A percentile compares a stretch with the other conserved stretches of the same genome.
Conservation (phyloP, 2,329 filamentous ascomycete species). For the Aspergillus ibericus region DNA sequence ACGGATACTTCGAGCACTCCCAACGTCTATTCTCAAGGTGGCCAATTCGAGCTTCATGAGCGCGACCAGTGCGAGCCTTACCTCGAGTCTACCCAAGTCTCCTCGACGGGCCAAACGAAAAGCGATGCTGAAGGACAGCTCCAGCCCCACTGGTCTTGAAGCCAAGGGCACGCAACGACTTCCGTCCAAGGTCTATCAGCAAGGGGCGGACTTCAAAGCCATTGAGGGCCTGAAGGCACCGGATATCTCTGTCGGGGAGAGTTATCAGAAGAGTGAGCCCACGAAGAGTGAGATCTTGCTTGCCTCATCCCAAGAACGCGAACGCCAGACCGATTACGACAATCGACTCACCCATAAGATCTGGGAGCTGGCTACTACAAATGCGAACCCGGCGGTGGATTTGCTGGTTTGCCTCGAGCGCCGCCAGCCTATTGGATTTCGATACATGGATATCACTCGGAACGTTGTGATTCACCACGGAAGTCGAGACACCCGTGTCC, state of each 20-base stretch:
- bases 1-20: conserved; percentile 82
- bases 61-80: conserved; percentile 82
- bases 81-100: conserved; percentile 70
- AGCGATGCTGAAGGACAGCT: conserved; percentile 40
- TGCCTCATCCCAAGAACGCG: conserved; percentile 33
- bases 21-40: conserved; percentile 85
- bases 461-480: conserved; percentile 94
- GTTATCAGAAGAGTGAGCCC: conserved; percentile 13
- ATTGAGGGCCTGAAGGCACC: conserved; percentile 21
- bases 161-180: conserved; percentile 36
- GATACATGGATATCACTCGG: conserved; percentile 92
- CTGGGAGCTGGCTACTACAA: conserved; percentile 87
- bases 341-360: conserved; percentile 85
- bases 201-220: conserved; percentile 19
- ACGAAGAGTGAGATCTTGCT: conserved; percentile 8
- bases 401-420: conserved; percentile 89
- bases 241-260: conserved; percentile 15
- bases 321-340: conserved; percentile 63
- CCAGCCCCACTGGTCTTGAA: conserved; percentile 51
- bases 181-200: conserved; percentile 19
- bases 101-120: conserved; percentile 63
- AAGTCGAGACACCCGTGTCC: conserved; percentile 83
- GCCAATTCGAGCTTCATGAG: conserved; percentile 96
- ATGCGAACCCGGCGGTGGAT: conserved; percentile 92
- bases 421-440: conserved; percentile 87